Conservation (phyloP, 1,284 basidiomycete genomes). For the Tremellales sp. region DNA sequence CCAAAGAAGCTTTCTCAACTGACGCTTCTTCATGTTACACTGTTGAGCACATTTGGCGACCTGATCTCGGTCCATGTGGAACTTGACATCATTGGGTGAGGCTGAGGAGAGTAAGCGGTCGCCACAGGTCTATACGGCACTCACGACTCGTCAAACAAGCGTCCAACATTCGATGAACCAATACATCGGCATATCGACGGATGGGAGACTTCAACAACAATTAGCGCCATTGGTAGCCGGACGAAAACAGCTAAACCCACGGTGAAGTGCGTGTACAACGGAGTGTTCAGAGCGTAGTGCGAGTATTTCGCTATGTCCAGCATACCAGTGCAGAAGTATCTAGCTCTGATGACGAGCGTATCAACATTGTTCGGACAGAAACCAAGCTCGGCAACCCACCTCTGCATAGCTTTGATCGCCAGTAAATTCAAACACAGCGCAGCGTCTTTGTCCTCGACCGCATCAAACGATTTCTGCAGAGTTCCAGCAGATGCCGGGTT, state of each 20-base stretch:
- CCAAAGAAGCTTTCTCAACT: conserved; percentile 3
- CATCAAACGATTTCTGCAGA: conserved; percentile 76
- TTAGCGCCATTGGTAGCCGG: conserved; percentile 1
- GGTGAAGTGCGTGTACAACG: conserved; percentile 96
- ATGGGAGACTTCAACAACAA: conserved; percentile 61
- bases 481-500: conserved; percentile 67
- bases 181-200: conserved; percentile 79
- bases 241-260: conserved; percentile 25
- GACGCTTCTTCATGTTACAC: conserved; percentile 76
- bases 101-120: conserved; percentile 12
- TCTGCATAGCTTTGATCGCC: conserved; percentile 76
- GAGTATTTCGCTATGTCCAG: conserved; percentile 97
- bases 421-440: conserved; percentile 73
- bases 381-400: conserved; percentile 15
- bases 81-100: conserved; percentile 65
- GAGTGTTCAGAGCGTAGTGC: conserved; percentile 86
- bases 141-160: conserved; percentile 70
- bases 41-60: conserved; percentile 96
- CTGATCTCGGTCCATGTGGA: conserved; percentile 93
- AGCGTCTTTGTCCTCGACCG: conserved; percentile 67
- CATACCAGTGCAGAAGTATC: conserved; percentile 99
- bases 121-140: conserved; percentile 21
- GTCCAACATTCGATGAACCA: conserved; percentile 95
- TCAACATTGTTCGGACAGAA: neutral
- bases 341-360: conserved; percentile 58